Evolutionary conservation across 2,329 filamentous ascomycete genomes (phyloP).

Genomic region (Penicillium sp.): DNA sequence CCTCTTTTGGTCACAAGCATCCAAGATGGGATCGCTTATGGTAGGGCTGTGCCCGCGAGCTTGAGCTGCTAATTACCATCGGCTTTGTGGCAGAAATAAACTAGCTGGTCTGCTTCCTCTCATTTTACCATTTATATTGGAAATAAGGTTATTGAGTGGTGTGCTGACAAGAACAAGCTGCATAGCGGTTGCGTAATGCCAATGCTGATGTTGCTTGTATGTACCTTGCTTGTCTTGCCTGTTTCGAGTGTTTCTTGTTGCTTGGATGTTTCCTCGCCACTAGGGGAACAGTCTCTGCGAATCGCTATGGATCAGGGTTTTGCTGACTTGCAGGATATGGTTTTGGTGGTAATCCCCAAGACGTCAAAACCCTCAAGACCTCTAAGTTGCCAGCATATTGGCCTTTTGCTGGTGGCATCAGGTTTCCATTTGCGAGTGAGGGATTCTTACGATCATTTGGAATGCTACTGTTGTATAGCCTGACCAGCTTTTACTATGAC

Average conservation of each 20-base stretch:
- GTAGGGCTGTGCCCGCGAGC: not conserved
- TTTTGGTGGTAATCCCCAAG: not conserved
- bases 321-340: not conserved
- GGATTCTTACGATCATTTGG: not conserved
- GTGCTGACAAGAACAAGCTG: conserved; percentile 5
- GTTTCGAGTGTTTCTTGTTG: conserved; percentile 11
- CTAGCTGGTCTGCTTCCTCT: not conserved
- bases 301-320: not conserved
- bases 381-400: too few species aligned
- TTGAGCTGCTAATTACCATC: not conserved
- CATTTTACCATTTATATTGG: not conserved
- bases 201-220: conserved; percentile 27
- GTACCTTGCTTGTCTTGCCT: conserved; percentile 24
- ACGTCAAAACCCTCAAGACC: too few species aligned
- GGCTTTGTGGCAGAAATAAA: not conserved
- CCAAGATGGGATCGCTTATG: not conserved
- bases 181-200: conserved; percentile 23
- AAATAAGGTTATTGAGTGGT: not conserved
- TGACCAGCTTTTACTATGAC: not conserved
- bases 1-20: not conserved
- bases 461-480: not conserved
- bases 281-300: not conserved
- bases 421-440: too few species aligned
- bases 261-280: conserved; percentile 8
- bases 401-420: not conserved